Conservation (phyloP, 2,329 filamentous ascomycete genomes). For the Colletotrichum echinochloae region DNA sequence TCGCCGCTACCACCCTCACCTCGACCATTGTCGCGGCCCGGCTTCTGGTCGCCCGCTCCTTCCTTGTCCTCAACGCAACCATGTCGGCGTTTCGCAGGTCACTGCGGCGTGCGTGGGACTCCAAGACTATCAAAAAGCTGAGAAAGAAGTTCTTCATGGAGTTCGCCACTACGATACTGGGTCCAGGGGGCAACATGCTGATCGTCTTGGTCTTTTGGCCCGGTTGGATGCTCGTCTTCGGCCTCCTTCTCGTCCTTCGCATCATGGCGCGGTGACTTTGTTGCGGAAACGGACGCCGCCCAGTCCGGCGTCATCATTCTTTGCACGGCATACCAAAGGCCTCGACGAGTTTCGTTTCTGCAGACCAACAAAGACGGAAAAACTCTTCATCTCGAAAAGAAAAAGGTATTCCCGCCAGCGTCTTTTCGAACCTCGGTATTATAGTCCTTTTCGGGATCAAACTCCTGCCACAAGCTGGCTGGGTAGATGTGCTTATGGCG, state of each 20-base stretch:
- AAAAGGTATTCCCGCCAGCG: slow-evolving; percentile 90
- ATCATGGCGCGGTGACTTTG: slow-evolving; percentile 49
- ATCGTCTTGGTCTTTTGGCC: slow-evolving; percentile 68
- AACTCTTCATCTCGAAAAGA: slow-evolving; percentile 75
- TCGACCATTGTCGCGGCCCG: slow-evolving; percentile 47
- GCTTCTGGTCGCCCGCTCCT: slow-evolving; percentile 47
- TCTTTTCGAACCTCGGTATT: slow-evolving; percentile 82
- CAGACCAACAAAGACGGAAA: neutral
- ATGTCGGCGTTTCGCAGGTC: slow-evolving; percentile 34
- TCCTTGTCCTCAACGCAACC: slow-evolving; percentile 45
- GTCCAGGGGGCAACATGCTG: slow-evolving; percentile 60
- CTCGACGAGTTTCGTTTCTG: neutral
- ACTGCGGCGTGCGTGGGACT: slow-evolving; percentile 51
- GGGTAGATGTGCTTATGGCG: slow-evolving; percentile 98
- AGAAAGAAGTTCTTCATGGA: slow-evolving; percentile 64
- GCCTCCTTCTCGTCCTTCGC: slow-evolving; percentile 51
- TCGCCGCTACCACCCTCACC: slow-evolving; percentile 47
- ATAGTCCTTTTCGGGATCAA: slow-evolving; percentile 91
- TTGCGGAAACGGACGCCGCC: neutral
- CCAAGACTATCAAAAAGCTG: slow-evolving; percentile 50
- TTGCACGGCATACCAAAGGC: neutral
- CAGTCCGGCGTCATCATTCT: slow-evolving; percentile 16
- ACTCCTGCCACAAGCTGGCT: slow-evolving; percentile 94
- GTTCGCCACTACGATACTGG: slow-evolving; percentile 63
- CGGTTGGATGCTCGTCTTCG: slow-evolving; percentile 63